phyloP scores from a whole-genome alignment of 1,284 basidiomycete species.

The Fomitiporia mediterranea region DNA sequence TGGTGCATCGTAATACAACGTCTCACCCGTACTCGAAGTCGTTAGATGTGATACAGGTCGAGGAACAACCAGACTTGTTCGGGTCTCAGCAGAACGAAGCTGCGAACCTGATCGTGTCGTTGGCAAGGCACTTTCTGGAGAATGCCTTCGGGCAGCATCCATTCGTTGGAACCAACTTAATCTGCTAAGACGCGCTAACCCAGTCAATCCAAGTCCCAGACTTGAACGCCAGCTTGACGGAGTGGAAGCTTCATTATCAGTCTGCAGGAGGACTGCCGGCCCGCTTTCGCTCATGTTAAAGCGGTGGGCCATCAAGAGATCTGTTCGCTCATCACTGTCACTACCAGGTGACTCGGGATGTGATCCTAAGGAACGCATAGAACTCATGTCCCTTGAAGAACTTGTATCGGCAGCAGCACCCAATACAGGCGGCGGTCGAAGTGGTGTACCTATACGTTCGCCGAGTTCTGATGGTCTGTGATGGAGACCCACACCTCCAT shows the following conservation, averaged over 20 bases:
- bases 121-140: not conserved
- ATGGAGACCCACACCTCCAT: not conserved
- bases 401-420: constrained; percentile 8
- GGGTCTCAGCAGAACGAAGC: not conserved
- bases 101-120: not conserved
- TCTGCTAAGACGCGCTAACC: constrained; percentile 20
- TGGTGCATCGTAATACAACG: constrained; percentile 17
- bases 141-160: constrained; percentile 6
- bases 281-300: constrained; percentile 19
- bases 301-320: constrained; percentile 21
- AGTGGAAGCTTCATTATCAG: not conserved
- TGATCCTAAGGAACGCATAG: constrained; percentile 13
- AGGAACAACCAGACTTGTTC: constrained; percentile 10
- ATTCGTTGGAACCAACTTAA: constrained; percentile 24
- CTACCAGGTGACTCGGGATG: constrained; percentile 11
- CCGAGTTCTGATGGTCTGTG: constrained; percentile 17
- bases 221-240: constrained; percentile 17
- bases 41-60: constrained; percentile 18
- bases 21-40: constrained; percentile 17
- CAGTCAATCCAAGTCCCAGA: constrained; percentile 15
- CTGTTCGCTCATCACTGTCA: constrained; percentile 23
- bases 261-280: constrained; percentile 4
- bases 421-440: constrained; percentile 14
- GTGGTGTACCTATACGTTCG: constrained; percentile 16
- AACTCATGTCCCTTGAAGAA: constrained; percentile 1